Percentiles rank a stretch among this genome's conserved stretches.
These are phyloP conservation scores for Takashimella koratensis DNA, from an alignment of 1,284 basidiomycete species.

Conservation along the genomic window DNA sequence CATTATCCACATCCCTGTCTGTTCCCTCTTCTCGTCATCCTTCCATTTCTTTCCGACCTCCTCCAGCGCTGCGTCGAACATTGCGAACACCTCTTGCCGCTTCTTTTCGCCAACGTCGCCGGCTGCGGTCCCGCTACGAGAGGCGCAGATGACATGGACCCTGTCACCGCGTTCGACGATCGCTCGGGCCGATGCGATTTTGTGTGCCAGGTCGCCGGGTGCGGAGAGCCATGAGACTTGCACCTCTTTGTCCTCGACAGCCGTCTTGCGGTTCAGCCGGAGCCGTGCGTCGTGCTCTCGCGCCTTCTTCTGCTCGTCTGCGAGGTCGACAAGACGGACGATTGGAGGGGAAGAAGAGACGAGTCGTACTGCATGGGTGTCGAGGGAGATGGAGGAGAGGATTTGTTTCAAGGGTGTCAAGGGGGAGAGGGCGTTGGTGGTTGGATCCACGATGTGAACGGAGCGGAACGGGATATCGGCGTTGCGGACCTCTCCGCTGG, in stretches of 20 bases:
- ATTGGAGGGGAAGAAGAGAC: slow-evolving; percentile 34
- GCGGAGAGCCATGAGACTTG: slow-evolving; percentile 44
- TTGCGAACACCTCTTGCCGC: slow-evolving; percentile 53
- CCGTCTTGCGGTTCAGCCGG: slow-evolving; percentile 23
- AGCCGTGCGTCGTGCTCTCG: slow-evolving; percentile 23
- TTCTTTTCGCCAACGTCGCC: slow-evolving; percentile 12
- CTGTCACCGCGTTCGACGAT: slow-evolving; percentile 42
- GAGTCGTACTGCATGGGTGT: slow-evolving; percentile 25
- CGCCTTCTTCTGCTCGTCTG: slow-evolving; percentile 23
- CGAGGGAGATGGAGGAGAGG: slow-evolving; percentile 13
- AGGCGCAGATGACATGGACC: slow-evolving; percentile 41
- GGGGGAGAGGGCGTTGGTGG: slow-evolving; percentile 18
- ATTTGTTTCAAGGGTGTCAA: slow-evolving; percentile 19
- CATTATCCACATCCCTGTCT: slow-evolving; percentile 62
- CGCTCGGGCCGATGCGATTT: slow-evolving; percentile 25
- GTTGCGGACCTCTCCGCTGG: slow-evolving; percentile 1
- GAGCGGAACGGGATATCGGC: slow-evolving; percentile 30
- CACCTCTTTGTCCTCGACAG: slow-evolving; percentile 42
- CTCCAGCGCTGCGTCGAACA: slow-evolving; percentile 66
- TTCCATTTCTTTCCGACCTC: slow-evolving; percentile 81
- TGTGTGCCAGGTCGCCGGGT: slow-evolving; percentile 38
- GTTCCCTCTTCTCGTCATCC: slow-evolving; percentile 63
- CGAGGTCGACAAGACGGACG: slow-evolving; percentile 32
- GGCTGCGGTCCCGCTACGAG: slow-evolving; percentile 17
- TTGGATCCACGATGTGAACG: slow-evolving; percentile 36